phyloP scores from a whole-genome alignment of 2,329 filamentous ascomycete genomes.

The Colletotrichum lupini region DNA sequence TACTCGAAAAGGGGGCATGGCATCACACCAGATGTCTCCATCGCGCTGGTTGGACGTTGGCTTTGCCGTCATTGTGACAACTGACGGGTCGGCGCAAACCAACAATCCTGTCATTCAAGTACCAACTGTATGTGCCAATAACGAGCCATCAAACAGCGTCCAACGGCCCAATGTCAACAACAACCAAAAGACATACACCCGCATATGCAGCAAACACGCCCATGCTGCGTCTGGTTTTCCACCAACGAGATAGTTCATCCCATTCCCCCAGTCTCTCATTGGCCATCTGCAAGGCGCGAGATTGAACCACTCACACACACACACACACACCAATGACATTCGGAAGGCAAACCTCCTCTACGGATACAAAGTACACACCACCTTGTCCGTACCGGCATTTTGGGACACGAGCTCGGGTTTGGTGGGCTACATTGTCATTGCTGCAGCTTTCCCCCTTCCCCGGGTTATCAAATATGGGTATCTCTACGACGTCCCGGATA shows the following conservation, averaged over 20 bases:
- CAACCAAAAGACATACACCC: not conserved
- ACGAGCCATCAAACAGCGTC: not conserved
- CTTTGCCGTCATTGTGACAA: not conserved
- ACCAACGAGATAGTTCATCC: conserved; percentile 2
- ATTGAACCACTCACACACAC: not conserved
- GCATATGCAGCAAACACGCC: not conserved
- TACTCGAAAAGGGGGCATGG: not conserved
- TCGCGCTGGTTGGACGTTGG: not conserved
- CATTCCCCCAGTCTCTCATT: not conserved
- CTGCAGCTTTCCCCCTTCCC: conserved; percentile 3
- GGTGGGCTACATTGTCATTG: not conserved
- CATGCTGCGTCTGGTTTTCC: not conserved
- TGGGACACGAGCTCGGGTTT: not conserved
- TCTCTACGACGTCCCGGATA: not conserved
- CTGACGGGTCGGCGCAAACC: not conserved
- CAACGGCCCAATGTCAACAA: not conserved
- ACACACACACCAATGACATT: not conserved
- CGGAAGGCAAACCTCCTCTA: not conserved
- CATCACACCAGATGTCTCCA: not conserved
- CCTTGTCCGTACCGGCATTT: not conserved
- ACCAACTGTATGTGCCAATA: not conserved
- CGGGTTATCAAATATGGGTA: conserved; percentile 20
- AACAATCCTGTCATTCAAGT: not conserved
- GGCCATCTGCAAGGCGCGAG: not conserved
- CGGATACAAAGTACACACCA: no score